Evolutionary conservation across 176 grass and related monocot species (phyloP), one percentile per base, ranked within the genome.

Genomic region (Guadua angustifolia): DNA sequence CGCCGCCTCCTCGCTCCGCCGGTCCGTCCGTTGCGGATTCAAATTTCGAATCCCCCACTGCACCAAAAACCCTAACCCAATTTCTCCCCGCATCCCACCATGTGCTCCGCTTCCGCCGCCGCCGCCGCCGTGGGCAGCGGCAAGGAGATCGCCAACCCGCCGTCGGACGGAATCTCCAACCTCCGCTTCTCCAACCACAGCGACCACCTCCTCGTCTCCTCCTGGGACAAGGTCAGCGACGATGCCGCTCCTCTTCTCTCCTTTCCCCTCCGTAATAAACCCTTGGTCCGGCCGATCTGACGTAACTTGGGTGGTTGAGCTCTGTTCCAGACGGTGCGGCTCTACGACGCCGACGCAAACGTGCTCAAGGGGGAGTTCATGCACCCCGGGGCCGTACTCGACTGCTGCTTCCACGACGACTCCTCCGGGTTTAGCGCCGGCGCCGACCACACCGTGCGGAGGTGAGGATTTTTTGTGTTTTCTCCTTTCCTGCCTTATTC

Each of bases 171-270:
- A 56, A 91, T 99, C 88, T 94, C 96, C 80, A 95, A 92, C 83
- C 88, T 99, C 52, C 96, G 91, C 29, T 99, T 99, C 83, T 99
- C 96, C 66, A 99, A 99, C 85, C 96, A 99, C 91, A 99, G 96
- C 73, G 90, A 99, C 75, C 88, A 95, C 70, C 89, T 99, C 57
- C 92, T 99, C 66, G 96, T 99, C 74, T 99, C 93, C 53, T 99
- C 96, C 7, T 99, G 96, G 96, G 96, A 99, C 70, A 99, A 91
- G 91, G 96, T 99, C 50, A 29, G 81, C 50, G 7, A 9, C 39
- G 10, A 5, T 7, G 21, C 32, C 32, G 45, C 44, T 22, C 9
- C 42, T 6, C 33, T 6, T 33, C 32, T 3, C 22, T 26, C 11
- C 44, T 2, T 8, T 35, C 63, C 81, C 19, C 15, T 7, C 26